These are phyloP conservation scores for Boletus rubroflammeus DNA, from an alignment of 768 basidiomycete genomes.

Conservation along the genomic window DNA sequence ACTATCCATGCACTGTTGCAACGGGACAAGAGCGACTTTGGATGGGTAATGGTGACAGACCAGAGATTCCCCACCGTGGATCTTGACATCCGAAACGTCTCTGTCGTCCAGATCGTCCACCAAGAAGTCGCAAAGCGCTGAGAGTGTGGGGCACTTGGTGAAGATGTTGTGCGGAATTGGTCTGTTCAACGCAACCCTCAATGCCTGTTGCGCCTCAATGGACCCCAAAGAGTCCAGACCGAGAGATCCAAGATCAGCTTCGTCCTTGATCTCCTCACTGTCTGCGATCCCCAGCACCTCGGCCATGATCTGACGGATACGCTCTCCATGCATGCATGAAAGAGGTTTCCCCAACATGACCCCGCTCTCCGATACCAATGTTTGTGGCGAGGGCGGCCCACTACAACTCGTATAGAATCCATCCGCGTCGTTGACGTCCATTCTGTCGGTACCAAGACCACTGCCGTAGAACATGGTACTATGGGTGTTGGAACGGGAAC, in stretches of 20 bases:
- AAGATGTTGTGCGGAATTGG: constrained; percentile 47
- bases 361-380: constrained; percentile 36
- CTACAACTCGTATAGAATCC: constrained; percentile 13
- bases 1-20: constrained; percentile 35
- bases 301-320: constrained; percentile 41
- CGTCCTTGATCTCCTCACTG: constrained; percentile 39
- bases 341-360: background rate
- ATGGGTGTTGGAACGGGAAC: constrained; percentile 27
- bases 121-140: constrained; percentile 16
- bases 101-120: background rate
- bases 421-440: constrained; percentile 2
- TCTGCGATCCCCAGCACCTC: constrained; percentile 38
- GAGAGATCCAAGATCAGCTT: constrained; percentile 44
- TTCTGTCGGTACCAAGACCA: constrained; percentile 5
- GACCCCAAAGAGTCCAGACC: constrained; percentile 65
- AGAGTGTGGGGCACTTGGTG: constrained; percentile 36
- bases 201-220: constrained; percentile 53
- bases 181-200: constrained; percentile 41
- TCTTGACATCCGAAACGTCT: background rate
- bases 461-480: constrained; percentile 9
- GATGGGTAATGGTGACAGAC: constrained; percentile 12
- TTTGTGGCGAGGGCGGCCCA: constrained; percentile 35
- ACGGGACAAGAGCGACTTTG: constrained; percentile 29
- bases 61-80: background rate
- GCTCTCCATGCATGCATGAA: background rate